Evolutionary conservation across 164 flowering plant genomes (phyloP).

Genomic region (Aristolochia fimbriata): DNA sequence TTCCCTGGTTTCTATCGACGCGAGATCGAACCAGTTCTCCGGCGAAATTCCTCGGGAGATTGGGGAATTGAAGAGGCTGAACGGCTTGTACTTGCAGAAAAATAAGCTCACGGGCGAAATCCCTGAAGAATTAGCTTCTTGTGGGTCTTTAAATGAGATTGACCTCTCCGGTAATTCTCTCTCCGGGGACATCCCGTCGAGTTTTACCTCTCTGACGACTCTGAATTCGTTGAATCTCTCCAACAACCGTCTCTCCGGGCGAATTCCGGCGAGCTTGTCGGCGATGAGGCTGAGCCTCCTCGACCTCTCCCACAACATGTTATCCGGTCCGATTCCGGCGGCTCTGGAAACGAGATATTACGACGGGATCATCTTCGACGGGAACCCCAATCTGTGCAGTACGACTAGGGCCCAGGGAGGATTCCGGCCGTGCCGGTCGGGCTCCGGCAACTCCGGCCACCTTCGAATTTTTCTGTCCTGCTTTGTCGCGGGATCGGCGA

Average conservation of each 20-base stretch:
- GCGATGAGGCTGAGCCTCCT: conserved; percentile 50
- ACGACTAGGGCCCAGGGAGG: conserved; percentile 5
- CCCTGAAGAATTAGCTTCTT: conserved; percentile 45
- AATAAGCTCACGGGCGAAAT: conserved; percentile 48
- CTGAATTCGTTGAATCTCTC: conserved; percentile 56
- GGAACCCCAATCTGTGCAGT: conserved; percentile 60
- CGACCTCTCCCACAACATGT: conserved; percentile 50
- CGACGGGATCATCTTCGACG: conserved; percentile 38
- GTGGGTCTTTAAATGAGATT: conserved; percentile 33
- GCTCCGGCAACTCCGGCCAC: conserved; percentile 20
- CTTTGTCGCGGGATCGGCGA: conserved; percentile 19
- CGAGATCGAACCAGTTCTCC: conserved; percentile 41
- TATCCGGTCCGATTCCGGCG: conserved; percentile 48
- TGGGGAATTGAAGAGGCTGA: conserved; percentile 36
- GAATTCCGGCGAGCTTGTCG: conserved; percentile 45
- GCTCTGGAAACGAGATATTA: conserved; percentile 38
- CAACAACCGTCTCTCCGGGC: conserved; percentile 47
- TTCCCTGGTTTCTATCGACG: conserved; percentile 23
- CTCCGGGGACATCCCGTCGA: conserved; percentile 48
- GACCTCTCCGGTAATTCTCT: conserved; percentile 49
- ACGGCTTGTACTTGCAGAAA: conserved; percentile 25
- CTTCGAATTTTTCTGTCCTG: conserved; percentile 28
- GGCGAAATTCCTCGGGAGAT: conserved; percentile 44
- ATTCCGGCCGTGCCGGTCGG: conserved; percentile 33
- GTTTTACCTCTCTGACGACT: conserved; percentile 38